Conservation (phyloP, 257 asterid genomes). For the Nicotiana tabacum region DNA sequence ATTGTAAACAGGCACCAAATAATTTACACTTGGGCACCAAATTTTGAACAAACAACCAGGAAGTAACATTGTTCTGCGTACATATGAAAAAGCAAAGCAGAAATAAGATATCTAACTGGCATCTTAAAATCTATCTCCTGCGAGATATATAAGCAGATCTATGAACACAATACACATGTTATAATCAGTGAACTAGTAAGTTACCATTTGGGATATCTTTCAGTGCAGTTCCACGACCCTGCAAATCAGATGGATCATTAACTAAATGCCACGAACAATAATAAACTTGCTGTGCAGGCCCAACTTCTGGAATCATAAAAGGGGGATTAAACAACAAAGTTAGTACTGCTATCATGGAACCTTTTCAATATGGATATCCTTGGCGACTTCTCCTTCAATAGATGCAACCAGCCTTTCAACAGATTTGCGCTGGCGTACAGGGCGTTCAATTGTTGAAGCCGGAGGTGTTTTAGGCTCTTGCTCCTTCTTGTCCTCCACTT, state of each 20-base stretch:
- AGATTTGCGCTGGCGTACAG: constrained; percentile 86
- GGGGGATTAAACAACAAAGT: neutral
- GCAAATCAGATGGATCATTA: constrained; percentile 19
- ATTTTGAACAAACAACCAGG: neutral
- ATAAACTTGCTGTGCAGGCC: neutral
- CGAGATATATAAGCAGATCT: neutral
- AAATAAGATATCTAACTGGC: neutral
- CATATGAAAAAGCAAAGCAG: neutral
- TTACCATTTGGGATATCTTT: constrained; percentile 94
- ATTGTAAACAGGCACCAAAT: too few relatives aligned
- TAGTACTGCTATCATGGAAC: constrained; percentile 26
- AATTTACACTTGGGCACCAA: neutral
- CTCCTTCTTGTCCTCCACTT: constrained; percentile 38
- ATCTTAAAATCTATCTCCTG: neutral
- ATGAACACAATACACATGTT: neutral
- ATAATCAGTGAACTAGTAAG: neutral
- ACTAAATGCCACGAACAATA: neutral
- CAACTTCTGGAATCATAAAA: neutral
- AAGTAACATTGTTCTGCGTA: neutral
- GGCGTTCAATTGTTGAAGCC: constrained; percentile 60
- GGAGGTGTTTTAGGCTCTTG: constrained; percentile 59
- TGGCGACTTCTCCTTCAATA: constrained; percentile 59
- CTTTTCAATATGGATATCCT: constrained; percentile 75
- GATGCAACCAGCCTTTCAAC: constrained; percentile 87
- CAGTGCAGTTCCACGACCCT: constrained; percentile 95